Evolutionary conservation across 2,329 filamentous ascomycete species (phyloP).

Genomic region (Ascochyta fabae): DNA sequence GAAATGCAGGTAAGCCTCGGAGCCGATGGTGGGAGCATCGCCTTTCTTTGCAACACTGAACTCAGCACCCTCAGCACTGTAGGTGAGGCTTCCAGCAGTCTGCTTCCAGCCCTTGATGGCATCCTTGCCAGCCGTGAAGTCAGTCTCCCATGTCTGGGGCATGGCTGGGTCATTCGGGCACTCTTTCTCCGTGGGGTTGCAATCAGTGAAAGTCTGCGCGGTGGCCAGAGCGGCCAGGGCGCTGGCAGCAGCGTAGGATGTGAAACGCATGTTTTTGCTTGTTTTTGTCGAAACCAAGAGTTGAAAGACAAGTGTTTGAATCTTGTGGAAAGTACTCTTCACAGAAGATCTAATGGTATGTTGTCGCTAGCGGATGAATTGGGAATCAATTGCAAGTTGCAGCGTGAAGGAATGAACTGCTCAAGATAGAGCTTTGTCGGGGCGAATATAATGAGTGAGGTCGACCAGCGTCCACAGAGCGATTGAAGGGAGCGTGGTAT

Average conservation of each 20-base stretch:
- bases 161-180: constrained; percentile 56
- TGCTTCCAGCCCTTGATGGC: constrained; percentile 49
- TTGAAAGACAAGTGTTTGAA: neutral
- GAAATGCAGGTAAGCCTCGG: constrained; percentile 86
- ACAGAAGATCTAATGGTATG: constrained; percentile 35
- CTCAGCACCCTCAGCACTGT: constrained; percentile 54
- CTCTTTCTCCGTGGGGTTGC: constrained; percentile 52
- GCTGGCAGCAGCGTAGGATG: constrained; percentile 33
- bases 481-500: constrained; percentile 36
- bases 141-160: constrained; percentile 48
- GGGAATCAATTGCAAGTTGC: constrained; percentile 18
- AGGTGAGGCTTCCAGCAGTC: constrained; percentile 53
- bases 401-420: constrained; percentile 38
- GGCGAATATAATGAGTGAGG: constrained; percentile 32
- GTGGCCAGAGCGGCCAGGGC: constrained; percentile 43
- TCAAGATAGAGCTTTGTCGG: constrained; percentile 31
- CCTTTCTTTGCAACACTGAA: constrained; percentile 57
- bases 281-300: constrained; percentile 1
- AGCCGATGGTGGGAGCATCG: constrained; percentile 70
- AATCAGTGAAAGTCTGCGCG: constrained; percentile 56
- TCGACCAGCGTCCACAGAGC: constrained; percentile 39
- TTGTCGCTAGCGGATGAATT: constrained; percentile 5
- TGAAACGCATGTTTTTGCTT: constrained; percentile 39
- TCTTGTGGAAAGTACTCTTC: constrained; percentile 34
- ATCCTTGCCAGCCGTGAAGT: constrained; percentile 52